Evolutionary conservation across 164 flowering plant genomes (phyloP).

Genomic region (Dillenia turbinata): DNA sequence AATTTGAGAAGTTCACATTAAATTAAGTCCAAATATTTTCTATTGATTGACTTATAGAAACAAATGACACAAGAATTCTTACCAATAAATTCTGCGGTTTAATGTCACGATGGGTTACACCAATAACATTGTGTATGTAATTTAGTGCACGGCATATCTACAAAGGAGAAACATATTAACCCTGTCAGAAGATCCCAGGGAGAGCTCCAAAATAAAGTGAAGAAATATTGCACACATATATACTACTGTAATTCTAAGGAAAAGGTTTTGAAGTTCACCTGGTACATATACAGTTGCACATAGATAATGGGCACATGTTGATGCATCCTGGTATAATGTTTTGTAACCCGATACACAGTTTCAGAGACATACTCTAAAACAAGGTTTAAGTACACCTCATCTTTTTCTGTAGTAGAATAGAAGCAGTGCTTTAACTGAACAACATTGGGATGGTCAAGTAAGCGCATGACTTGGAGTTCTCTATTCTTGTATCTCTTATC

Average conservation of each 20-base stretch:
- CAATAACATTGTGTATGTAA: constrained; percentile 77
- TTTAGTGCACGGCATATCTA: constrained; percentile 89
- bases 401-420: constrained; percentile 87
- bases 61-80: constrained; percentile 14
- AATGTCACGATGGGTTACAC: constrained; percentile 96
- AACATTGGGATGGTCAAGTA: constrained; percentile 84
- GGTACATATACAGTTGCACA: constrained; percentile 85
- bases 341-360: constrained; percentile 75
- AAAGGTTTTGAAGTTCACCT: constrained; percentile 41
- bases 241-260: neutral
- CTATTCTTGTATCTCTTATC: constrained; percentile 98
- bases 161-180: constrained; percentile 14
- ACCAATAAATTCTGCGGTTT: constrained; percentile 98
- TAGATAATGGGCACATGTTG: constrained; percentile 72
- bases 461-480: constrained; percentile 88
- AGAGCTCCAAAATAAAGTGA: neutral
- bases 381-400: constrained; percentile 87
- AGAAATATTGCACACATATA: neutral
- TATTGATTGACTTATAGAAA: too few relatives aligned
- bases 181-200: neutral
- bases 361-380: constrained; percentile 89
- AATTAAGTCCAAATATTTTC: neutral
- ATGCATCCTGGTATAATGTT: constrained; percentile 68
- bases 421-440: constrained; percentile 78
- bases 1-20: neutral